A percentile compares a stretch with the other conserved stretches of the same genome.
Conservation (phyloP, 2,329 filamentous ascomycete genomes). For the Gremmenia infestans region DNA sequence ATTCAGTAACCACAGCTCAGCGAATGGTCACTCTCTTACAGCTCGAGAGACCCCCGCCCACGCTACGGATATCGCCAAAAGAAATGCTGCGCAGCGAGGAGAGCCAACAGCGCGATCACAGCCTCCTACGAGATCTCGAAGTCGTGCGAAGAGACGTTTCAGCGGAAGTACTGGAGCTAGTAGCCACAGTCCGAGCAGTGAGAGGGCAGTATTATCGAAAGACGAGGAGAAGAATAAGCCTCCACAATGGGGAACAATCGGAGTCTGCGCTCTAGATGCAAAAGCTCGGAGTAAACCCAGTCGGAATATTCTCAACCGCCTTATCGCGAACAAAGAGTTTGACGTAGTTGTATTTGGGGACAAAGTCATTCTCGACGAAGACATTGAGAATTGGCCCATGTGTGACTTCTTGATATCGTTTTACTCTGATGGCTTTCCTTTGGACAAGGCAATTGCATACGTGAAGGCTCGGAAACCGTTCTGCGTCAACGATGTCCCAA, state of each 20-base stretch:
- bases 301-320: slow-evolving; percentile 86
- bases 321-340: slow-evolving; percentile 88
- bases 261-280: slow-evolving; percentile 89
- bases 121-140: slow-evolving; percentile 54
- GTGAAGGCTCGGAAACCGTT: slow-evolving; percentile 90
- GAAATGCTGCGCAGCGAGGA: slow-evolving; percentile 28
- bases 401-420: slow-evolving; percentile 94
- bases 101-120: slow-evolving; percentile 34
- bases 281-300: slow-evolving; percentile 97
- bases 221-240: slow-evolving; percentile 59
- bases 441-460: slow-evolving; percentile 96
- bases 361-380: slow-evolving; percentile 97
- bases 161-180: slow-evolving; percentile 79
- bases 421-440: slow-evolving; percentile 93
- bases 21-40: slow-evolving; percentile 42
- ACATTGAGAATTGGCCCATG: slow-evolving; percentile 91
- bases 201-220: slow-evolving; percentile 47
- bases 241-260: slow-evolving; percentile 65
- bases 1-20: slow-evolving; percentile 38
- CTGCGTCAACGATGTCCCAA: slow-evolving; percentile 93
- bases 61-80: slow-evolving; percentile 29
- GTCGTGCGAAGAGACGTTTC: slow-evolving; percentile 67
- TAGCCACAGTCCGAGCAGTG: slow-evolving; percentile 74
- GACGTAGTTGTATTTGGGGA: slow-evolving; percentile 97
- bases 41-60: slow-evolving; percentile 27